Evolutionary conservation across 768 basidiomycete genomes (phyloP).

Genomic region (Melanogaster broomeanus): DNA sequence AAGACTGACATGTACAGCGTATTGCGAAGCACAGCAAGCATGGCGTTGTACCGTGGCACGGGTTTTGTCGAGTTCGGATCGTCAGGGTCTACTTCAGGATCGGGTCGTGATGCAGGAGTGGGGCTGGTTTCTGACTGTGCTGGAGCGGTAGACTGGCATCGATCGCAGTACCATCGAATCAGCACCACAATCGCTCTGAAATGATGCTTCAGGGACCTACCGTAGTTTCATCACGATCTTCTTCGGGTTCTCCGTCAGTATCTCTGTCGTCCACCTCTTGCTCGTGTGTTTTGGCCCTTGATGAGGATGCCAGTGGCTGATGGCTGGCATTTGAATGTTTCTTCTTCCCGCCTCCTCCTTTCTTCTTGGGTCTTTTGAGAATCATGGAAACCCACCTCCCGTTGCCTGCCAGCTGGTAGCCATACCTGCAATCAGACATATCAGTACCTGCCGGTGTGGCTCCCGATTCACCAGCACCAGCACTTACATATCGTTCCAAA

Average conservation of each 20-base stretch:
- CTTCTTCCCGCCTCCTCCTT: conserved; percentile 43
- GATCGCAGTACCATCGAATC: neutral
- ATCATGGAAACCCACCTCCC: conserved; percentile 80
- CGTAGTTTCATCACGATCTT: conserved; percentile 8
- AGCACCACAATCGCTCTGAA: too few species aligned
- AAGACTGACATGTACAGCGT: conserved; percentile 77
- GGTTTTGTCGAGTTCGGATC: conserved; percentile 69
- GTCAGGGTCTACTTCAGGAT: conserved; percentile 51
- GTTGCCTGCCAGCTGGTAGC: conserved; percentile 71
- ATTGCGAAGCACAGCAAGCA: conserved; percentile 83
- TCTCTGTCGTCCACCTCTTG: conserved; percentile 8
- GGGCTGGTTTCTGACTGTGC: neutral
- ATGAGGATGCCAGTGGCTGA: neutral
- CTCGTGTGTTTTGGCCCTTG: conserved; percentile 3
- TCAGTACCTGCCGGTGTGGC: neutral
- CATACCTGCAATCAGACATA: conserved; percentile 53
- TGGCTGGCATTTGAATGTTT: conserved; percentile 28
- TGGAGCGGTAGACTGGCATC: neutral
- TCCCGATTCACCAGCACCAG: neutral
- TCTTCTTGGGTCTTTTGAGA: conserved; percentile 64
- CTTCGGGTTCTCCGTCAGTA: conserved; percentile 21
- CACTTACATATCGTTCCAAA: conserved; percentile 83
- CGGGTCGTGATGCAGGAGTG: conserved; percentile 1
- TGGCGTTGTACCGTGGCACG: conserved; percentile 79
- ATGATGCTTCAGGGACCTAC: neutral